These are phyloP conservation scores for Kalaharituber pfeilii DNA, from an alignment of 2,329 filamentous ascomycete species.

Conservation along the genomic window DNA sequence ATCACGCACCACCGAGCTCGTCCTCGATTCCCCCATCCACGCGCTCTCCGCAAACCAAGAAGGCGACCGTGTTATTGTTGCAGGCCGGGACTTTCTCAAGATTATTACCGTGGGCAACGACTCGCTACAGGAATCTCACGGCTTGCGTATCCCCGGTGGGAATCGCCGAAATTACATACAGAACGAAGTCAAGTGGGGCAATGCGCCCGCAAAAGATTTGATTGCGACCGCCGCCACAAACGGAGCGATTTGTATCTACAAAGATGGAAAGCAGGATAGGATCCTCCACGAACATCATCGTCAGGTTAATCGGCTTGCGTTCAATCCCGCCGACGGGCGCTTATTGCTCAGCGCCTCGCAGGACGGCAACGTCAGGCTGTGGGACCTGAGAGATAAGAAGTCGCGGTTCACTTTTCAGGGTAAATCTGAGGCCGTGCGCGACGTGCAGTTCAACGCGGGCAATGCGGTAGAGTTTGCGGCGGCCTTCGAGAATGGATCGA, in stretches of 20 bases:
- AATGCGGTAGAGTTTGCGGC: conserved; percentile 22
- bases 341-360: conserved; percentile 21
- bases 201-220: conserved; percentile 9
- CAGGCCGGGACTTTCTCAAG: conserved; percentile 19
- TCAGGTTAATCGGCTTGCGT: conserved; percentile 22
- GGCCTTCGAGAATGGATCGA: conserved; percentile 22
- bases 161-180: conserved; percentile 16
- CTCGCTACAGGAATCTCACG: conserved; percentile 17
- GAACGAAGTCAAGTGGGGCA: conserved; percentile 22
- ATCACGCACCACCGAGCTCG: conserved; percentile 16
- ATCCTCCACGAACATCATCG: conserved; percentile 20
- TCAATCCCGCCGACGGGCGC: conserved; percentile 21
- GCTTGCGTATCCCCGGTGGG: conserved; percentile 15
- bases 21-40: conserved; percentile 18
- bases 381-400: conserved; percentile 21
- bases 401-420: conserved; percentile 21
- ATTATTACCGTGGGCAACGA: conserved; percentile 17
- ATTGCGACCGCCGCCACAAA: conserved; percentile 22
- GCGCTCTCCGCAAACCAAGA: conserved; percentile 20
- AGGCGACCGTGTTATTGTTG: conserved; percentile 20
- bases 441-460: conserved; percentile 21
- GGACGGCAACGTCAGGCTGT: conserved; percentile 22
- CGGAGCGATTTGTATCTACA: conserved; percentile 22
- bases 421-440: conserved; percentile 22
- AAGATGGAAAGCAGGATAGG: conserved; percentile 17